Conservation (phyloP, 176 grass and related monocot species). For the Carex parvula region DNA sequence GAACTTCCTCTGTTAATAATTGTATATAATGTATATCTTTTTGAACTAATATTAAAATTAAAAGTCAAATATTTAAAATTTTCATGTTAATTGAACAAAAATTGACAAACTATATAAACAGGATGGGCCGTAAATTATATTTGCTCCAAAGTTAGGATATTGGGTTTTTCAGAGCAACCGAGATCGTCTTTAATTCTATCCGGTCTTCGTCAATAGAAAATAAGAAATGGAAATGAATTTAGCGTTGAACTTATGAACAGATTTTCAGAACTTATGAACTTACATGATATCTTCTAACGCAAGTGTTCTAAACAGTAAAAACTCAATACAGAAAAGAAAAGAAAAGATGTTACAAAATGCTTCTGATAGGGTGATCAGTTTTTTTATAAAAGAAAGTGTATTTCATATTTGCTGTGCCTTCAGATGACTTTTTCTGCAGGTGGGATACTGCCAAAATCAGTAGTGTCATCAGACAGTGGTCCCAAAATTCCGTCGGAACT, state of each 20-base stretch:
- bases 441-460: constrained; percentile 25
- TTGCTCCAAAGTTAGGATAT: too few relatives aligned
- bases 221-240: too few relatives aligned
- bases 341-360: neutral
- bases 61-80: too few relatives aligned
- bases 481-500: constrained; percentile 86
- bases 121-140: too few relatives aligned
- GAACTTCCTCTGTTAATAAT: too few relatives aligned
- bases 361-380: constrained; percentile 19
- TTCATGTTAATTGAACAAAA: too few relatives aligned
- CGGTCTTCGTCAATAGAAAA: too few relatives aligned
- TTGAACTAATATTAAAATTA: too few relatives aligned
- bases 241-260: neutral
- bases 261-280: neutral
- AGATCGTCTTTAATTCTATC: too few relatives aligned
- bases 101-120: too few relatives aligned
- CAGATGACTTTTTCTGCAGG: neutral
- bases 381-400: constrained; percentile 1
- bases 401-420: neutral
- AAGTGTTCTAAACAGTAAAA: neutral
- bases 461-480: constrained; percentile 49
- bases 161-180: too few relatives aligned
- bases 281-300: constrained; percentile 13
- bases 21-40: too few relatives aligned
- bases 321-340: neutral